Conservation (phyloP, 176 grass and related monocot species). For the Ensete glaucum region DNA sequence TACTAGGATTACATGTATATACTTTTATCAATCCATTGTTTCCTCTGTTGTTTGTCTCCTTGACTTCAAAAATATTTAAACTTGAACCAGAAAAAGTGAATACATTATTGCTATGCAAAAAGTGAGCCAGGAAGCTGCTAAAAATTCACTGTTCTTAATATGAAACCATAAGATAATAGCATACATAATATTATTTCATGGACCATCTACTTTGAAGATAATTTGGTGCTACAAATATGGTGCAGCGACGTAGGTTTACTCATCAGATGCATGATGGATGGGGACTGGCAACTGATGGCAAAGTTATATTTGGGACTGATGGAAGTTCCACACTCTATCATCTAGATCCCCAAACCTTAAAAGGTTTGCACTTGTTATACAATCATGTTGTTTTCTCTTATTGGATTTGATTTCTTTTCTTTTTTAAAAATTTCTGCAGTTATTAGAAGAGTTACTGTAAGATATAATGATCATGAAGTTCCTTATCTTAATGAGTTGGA, state of each 20-base stretch:
- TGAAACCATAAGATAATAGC: too few relatives aligned
- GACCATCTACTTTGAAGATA: not conserved
- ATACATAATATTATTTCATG: too few relatives aligned
- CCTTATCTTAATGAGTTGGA: conserved; percentile 81
- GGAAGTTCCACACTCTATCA: conserved; percentile 75
- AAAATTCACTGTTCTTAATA: too few relatives aligned
- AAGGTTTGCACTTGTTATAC: conserved; percentile 32
- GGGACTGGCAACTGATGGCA: conserved; percentile 85
- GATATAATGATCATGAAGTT: conserved; percentile 61
- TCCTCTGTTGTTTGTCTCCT: too few relatives aligned
- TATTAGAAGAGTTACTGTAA: conserved; percentile 56
- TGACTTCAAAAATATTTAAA: too few relatives aligned
- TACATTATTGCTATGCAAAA: too few relatives aligned
- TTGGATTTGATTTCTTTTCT: conserved; percentile 9
- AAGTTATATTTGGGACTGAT: conserved; percentile 87
- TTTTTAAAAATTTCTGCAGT: conserved; percentile 32
- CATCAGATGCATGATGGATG: conserved; percentile 90
- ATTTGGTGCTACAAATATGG: conserved; percentile 2
- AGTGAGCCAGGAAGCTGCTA: too few relatives aligned
- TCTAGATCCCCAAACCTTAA: conserved; percentile 47
- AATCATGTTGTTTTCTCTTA: conserved; percentile 1
- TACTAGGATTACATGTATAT: too few relatives aligned
- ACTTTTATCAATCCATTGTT: too few relatives aligned
- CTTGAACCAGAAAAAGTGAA: too few relatives aligned
- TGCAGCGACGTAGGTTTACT: conserved; percentile 57